Conservation (phyloP, 495 filamentous ascomycete species). For the Aspergillus nidulans region DNA sequence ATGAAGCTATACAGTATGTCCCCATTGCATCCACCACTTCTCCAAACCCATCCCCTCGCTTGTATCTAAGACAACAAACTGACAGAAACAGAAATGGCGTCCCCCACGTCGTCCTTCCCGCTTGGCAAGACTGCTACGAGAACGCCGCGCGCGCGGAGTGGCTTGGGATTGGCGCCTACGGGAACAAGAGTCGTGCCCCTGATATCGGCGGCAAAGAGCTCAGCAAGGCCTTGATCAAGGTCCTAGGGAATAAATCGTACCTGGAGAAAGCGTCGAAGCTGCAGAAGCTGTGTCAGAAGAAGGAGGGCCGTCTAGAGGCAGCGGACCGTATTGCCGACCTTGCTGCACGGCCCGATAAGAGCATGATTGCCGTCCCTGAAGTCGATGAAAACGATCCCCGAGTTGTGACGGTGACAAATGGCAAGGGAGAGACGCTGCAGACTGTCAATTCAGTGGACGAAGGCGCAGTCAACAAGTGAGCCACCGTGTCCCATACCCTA, state of each 20-base stretch:
- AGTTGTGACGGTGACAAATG: constrained; percentile 13
- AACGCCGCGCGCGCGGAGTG: constrained; percentile 45
- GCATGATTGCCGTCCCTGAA: constrained; percentile 14
- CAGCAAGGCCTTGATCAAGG: constrained; percentile 25
- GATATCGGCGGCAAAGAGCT: constrained; percentile 28
- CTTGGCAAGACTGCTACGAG: constrained; percentile 49
- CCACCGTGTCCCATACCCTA: neutral
- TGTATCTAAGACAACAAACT: neutral
- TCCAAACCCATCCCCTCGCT: neutral
- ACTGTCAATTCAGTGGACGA: constrained; percentile 6
- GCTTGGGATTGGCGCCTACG: constrained; percentile 47
- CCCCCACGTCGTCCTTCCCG: constrained; percentile 47
- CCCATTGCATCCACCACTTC: neutral
- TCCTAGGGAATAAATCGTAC: constrained; percentile 24
- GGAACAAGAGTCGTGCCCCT: constrained; percentile 32
- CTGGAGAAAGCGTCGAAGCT: constrained; percentile 16
- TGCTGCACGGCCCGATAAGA: constrained; percentile 17
- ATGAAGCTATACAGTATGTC: constrained; percentile 49
- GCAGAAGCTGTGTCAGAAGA: constrained; percentile 17
- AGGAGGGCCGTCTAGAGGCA: constrained; percentile 18
- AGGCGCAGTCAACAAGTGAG: constrained; percentile 6
- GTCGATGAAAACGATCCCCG: constrained; percentile 4
- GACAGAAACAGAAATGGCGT: constrained; percentile 35
- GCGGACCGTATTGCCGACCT: constrained; percentile 24
- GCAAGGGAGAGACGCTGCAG: constrained; percentile 12